phyloP scores from a whole-genome alignment of 305 asterid species.

The Fraxinus albicans region DNA sequence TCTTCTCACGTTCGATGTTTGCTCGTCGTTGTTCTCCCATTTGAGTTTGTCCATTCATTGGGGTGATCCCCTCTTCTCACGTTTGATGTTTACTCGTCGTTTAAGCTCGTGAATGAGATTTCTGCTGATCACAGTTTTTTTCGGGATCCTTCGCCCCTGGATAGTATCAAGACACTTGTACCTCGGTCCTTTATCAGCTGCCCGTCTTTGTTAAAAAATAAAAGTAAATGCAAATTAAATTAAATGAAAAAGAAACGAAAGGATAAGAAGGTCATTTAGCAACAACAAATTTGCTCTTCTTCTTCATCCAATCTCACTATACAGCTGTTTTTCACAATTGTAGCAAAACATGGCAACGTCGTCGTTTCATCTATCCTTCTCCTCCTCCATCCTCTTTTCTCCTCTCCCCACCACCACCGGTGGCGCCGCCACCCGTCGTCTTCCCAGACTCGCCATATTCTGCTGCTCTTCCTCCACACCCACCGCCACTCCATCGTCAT shows the following conservation, averaged over 20 bases:
- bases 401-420: constrained; percentile 25
- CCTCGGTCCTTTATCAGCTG: background rate
- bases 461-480: constrained; percentile 22
- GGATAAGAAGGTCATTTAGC: background rate
- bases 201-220: background rate
- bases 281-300: background rate
- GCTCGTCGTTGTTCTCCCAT: background rate
- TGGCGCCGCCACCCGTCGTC: constrained; percentile 24
- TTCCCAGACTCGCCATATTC: constrained; percentile 17
- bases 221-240: background rate
- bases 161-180: background rate
- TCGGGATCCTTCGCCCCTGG: background rate
- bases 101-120: background rate
- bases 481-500: constrained; percentile 22
- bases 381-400: constrained; percentile 45
- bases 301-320: background rate
- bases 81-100: background rate
- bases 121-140: background rate
- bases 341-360: constrained; percentile 10
- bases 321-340: background rate
- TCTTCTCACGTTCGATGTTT: background rate
- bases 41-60: background rate
- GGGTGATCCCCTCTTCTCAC: background rate
- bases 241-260: background rate
- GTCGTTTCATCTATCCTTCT: constrained; percentile 35